Conservation (phyloP, 2,329 filamentous ascomycete genomes). For the Remersonia thermophila region DNA sequence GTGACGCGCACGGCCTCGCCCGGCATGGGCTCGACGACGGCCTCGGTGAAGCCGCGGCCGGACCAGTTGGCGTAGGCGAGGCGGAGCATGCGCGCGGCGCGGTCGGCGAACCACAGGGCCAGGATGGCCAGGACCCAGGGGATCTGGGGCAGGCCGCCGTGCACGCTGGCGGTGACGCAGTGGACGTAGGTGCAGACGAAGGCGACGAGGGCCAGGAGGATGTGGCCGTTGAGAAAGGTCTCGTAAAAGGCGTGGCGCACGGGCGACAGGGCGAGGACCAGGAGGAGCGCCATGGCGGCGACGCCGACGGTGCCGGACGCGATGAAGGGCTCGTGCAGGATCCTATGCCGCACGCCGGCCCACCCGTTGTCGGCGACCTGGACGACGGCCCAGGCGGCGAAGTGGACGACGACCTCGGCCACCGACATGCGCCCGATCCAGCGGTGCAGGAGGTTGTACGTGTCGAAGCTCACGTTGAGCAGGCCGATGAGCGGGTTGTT, state of each 20-base stretch:
- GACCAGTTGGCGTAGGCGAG: constrained; percentile 57
- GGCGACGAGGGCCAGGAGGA: constrained; percentile 55
- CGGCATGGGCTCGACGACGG: constrained; percentile 54
- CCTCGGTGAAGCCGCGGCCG: constrained; percentile 45
- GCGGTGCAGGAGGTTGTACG: constrained; percentile 81
- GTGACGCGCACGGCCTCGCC: constrained; percentile 61
- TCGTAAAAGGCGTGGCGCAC: constrained; percentile 94
- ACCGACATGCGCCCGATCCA: constrained; percentile 71
- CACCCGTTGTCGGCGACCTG: constrained; percentile 54
- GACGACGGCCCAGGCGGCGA: constrained; percentile 61
- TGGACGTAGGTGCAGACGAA: constrained; percentile 71
- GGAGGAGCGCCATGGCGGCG: constrained; percentile 50
- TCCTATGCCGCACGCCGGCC: constrained; percentile 39
- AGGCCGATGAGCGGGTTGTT: constrained; percentile 84
- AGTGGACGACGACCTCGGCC: constrained; percentile 57
- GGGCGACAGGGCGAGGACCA: constrained; percentile 62
- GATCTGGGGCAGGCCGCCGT: constrained; percentile 57
- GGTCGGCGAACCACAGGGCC: constrained; percentile 65
- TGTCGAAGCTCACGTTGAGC: constrained; percentile 85
- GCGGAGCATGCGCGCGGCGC: constrained; percentile 48
- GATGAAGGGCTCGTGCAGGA: constrained; percentile 51
- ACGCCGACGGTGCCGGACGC: constrained; percentile 42
- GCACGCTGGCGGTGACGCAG: constrained; percentile 51
- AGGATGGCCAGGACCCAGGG: constrained; percentile 65
- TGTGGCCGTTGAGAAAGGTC: constrained; percentile 82